Conservation (phyloP, 495 filamentous ascomycete species). For the Oidiodendron maius region DNA sequence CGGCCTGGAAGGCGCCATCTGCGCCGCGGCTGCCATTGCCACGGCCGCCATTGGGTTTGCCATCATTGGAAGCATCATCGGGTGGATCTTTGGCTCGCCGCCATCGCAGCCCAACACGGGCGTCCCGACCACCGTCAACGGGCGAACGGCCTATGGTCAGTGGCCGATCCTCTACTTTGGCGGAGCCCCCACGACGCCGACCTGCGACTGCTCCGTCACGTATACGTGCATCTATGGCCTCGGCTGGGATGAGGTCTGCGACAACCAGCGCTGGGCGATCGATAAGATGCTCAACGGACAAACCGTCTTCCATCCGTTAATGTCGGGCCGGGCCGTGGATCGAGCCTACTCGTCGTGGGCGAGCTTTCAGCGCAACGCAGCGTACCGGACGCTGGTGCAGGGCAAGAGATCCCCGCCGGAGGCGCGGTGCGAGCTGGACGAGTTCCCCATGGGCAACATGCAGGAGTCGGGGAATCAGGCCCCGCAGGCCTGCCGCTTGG, state of each 20-base stretch:
- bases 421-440: conserved; percentile 1
- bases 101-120: neutral
- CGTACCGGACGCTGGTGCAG: neutral
- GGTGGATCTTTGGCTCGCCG: neutral
- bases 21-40: neutral
- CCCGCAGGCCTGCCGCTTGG: conserved; percentile 4
- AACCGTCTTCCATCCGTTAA: too few relatives aligned
- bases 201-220: conserved; percentile 5
- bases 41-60: neutral
- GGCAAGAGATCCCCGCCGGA: neutral
- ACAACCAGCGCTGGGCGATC: conserved; percentile 8
- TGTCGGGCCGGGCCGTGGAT: too few relatives aligned
- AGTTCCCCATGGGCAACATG: conserved; percentile 6
- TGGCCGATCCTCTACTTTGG: neutral
- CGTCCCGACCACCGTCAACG: neutral
- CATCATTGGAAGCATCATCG: neutral
- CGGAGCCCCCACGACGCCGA: neutral
- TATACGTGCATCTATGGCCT: conserved; percentile 9
- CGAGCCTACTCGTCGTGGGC: too few relatives aligned
- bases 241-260: conserved; percentile 8
- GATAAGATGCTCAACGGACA: conserved; percentile 1
- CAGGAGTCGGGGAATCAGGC: neutral
- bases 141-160: conserved; percentile 1
- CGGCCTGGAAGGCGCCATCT: neutral
- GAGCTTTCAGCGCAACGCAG: too few relatives aligned